Base-by-base conservation (phyloP, 192 early-diverging fungal genomes). In the Spizellomyces punctatus region DNA sequence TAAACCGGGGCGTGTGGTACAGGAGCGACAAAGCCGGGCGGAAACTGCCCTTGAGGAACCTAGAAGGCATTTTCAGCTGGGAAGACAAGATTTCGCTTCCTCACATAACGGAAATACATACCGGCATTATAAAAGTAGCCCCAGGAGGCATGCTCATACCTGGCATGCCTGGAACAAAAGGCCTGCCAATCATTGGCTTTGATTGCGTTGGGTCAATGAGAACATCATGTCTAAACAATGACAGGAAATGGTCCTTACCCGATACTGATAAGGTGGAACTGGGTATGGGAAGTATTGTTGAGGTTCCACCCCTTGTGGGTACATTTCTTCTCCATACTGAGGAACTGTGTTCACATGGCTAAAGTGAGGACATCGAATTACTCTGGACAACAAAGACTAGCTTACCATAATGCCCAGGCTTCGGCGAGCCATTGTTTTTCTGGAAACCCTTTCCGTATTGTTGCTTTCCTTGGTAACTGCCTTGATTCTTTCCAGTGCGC, bases 91-190 rank as follows among this genome's bases (percentile, higher is more conserved):
- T 8, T 14, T 22, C 47, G 16, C 22, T 2, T 6, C 10, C 50
- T 36, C 27, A 36, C 27, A 36, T 36, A 36, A 2, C 27, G 27
- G 43, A 22, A 27, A 63, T 6, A 46, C 69, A 22, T 63, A 71
- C 59, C 41, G 59, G 60, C 60, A 71, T 63, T 55, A 71, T 71
- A 46, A 47, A 71, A 41, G 63, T 36, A 7, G 64, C 44, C 22
- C 72, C 72, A 46, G 72, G 64, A 6, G 72, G 72, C 72, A 66
- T 60, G 48, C 46, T 67, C 72, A 67, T 67, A 2, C 65, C 71
- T 8, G 68, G 67, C 49, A 66, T 54, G 44, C 50, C 50, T 54
- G 71, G 62, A 22, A 72, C 52, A 17, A 72, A 72, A 7, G 72
- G 72, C 14, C 64, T 54, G 6, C 56, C 63, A 16, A 54, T 41